Conservation (phyloP, 2,329 filamentous ascomycete species). For the Cercospora zeae-maydis region DNA sequence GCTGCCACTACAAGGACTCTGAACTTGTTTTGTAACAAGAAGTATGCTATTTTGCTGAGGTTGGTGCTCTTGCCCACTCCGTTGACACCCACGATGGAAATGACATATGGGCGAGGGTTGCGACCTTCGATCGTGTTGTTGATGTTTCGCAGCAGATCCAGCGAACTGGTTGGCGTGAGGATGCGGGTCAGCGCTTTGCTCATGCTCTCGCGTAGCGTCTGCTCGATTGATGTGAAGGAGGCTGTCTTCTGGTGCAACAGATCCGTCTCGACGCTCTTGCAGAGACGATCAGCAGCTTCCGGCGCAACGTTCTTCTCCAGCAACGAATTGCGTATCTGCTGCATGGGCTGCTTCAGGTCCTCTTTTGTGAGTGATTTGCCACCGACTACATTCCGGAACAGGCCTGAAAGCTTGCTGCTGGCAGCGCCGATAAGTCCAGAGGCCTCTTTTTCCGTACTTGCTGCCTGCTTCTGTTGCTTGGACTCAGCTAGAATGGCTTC, state of each 20-base stretch:
- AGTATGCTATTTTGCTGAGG: conserved; percentile 96
- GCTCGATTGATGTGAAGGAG: conserved; percentile 75
- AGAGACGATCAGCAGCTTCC: conserved; percentile 86
- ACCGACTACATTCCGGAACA: conserved; percentile 92
- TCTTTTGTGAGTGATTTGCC: conserved; percentile 87
- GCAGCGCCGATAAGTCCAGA: conserved; percentile 72
- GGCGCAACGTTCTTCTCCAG: conserved; percentile 94
- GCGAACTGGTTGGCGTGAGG: conserved; percentile 87
- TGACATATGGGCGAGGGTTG: conserved; percentile 82
- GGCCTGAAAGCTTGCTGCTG: conserved; percentile 75
- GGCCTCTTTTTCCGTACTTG: conserved; percentile 51
- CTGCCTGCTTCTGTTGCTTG: conserved; percentile 58
- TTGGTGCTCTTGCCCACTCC: conserved; percentile 98
- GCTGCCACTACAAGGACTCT: conserved; percentile 90
- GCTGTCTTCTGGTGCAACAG: conserved; percentile 86
- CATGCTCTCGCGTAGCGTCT: conserved; percentile 80
- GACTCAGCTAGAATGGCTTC: conserved; percentile 81
- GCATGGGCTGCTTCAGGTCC: conserved; percentile 87
- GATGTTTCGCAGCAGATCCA: conserved; percentile 93
- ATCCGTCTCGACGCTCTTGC: conserved; percentile 86
- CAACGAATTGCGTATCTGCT: conserved; percentile 92
- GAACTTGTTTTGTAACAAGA: conserved; percentile 95
- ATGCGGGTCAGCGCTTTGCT: conserved; percentile 91
- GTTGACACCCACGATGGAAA: conserved; percentile 97
- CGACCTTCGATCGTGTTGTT: conserved; percentile 65